These are phyloP conservation scores for Polytrichum formosum DNA, from an alignment of 225 moss, liverwort and hornwort species.

Conservation along the genomic window DNA sequence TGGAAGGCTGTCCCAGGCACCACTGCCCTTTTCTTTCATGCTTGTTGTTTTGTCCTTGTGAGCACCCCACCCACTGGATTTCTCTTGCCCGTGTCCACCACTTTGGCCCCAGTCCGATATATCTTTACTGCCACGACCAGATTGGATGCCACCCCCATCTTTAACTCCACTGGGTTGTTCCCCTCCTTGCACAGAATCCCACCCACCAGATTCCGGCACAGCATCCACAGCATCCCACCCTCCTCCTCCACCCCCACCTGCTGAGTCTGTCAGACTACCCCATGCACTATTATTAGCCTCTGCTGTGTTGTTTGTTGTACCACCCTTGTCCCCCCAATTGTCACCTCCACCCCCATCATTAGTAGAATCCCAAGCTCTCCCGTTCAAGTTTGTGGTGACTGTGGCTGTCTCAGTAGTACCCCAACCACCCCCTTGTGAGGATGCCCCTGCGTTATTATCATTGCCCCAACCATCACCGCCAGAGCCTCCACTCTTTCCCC, in stretches of 20 bases:
- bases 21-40: conserved; percentile 2
- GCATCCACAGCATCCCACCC: conserved; percentile 37
- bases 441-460: conserved; percentile 32
- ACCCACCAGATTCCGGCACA: conserved; percentile 27
- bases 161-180: conserved; percentile 17
- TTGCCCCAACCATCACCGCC: conserved; percentile 42
- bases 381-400: not conserved
- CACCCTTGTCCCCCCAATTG: conserved; percentile 7
- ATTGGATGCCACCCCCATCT: not conserved
- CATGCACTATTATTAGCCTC: conserved; percentile 10
- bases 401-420: conserved; percentile 3
- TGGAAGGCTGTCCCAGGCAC: not conserved
- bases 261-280: conserved; percentile 38
- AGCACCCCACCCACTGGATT: conserved; percentile 34
- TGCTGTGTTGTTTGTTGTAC: conserved; percentile 9
- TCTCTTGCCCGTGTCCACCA: not conserved
- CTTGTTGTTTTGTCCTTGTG: not conserved
- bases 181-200: conserved; percentile 31
- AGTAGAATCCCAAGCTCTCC: conserved; percentile 4
- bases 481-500: conserved; percentile 53
- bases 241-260: conserved; percentile 23
- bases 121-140: not conserved
- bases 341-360: conserved; percentile 28
- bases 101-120: not conserved
- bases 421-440: conserved; percentile 32